Conservation (phyloP, 2,329 filamentous ascomycete species). For the Colletotrichum melonis region DNA sequence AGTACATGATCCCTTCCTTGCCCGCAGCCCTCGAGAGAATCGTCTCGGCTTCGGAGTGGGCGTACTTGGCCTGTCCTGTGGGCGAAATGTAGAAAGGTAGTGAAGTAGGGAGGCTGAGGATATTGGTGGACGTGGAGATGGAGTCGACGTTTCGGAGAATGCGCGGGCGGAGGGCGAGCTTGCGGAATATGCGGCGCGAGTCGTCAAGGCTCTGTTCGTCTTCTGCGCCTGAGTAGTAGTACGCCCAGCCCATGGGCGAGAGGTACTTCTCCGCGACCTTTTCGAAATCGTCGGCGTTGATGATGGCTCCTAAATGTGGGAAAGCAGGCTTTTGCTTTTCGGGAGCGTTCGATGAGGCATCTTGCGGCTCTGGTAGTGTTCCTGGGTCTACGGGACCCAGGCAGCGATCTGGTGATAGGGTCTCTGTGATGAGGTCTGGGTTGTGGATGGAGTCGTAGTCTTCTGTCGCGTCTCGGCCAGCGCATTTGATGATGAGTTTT, state of each 20-base stretch:
- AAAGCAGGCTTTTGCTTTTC: slow-evolving; percentile 10
- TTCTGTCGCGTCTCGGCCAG: slow-evolving; percentile 47
- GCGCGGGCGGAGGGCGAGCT: slow-evolving; percentile 78
- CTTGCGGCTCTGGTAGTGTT: neutral
- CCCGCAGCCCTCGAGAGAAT: slow-evolving; percentile 12
- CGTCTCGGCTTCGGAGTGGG: slow-evolving; percentile 70
- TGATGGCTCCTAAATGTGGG: slow-evolving; percentile 45
- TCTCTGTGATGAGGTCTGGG: slow-evolving; percentile 42
- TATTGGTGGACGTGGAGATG: slow-evolving; percentile 64
- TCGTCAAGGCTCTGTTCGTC: slow-evolving; percentile 78
- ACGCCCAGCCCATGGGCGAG: slow-evolving; percentile 54
- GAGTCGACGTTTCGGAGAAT: slow-evolving; percentile 83
- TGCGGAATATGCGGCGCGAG: slow-evolving; percentile 79
- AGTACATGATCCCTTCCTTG: slow-evolving; percentile 26
- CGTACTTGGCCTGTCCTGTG: slow-evolving; percentile 71
- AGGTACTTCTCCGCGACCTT: slow-evolving; percentile 45
- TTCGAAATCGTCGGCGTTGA: slow-evolving; percentile 52
- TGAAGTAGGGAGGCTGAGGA: slow-evolving; percentile 63
- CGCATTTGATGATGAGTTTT: slow-evolving; percentile 45
- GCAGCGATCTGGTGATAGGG: slow-evolving; percentile 40
- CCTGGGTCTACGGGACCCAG: slow-evolving; percentile 41
- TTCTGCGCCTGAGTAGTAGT: slow-evolving; percentile 87
- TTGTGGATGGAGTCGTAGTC: slow-evolving; percentile 49
- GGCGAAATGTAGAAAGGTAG: slow-evolving; percentile 73
- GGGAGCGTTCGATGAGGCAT: neutral